These are phyloP conservation scores for Bruguiera hainesii DNA, from an alignment of 441 rosid species.

Conservation along the genomic window DNA sequence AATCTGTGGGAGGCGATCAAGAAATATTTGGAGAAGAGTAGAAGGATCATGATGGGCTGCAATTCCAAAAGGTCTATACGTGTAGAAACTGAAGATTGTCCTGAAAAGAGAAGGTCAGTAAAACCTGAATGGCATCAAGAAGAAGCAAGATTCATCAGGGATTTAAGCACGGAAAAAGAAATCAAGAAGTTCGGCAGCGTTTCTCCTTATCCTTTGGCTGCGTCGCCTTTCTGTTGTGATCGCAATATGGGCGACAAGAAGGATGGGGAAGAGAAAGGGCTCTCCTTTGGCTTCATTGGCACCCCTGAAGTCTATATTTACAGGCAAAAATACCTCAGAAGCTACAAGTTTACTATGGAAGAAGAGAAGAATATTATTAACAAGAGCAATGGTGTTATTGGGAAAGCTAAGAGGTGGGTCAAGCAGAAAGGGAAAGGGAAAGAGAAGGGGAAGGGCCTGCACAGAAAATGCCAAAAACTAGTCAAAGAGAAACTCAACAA, in stretches of 20 bases:
- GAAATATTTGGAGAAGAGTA: neutral
- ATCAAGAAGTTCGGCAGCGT: neutral
- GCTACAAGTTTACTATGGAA: conserved; percentile 18
- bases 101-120: conserved; percentile 10
- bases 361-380: neutral
- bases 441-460: neutral
- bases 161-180: neutral
- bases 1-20: too few relatives aligned
- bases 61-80: neutral
- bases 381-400: neutral
- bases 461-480: neutral
- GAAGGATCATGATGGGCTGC: neutral
- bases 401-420: conserved; percentile 7
- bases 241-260: neutral
- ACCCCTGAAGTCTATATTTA: conserved; percentile 11
- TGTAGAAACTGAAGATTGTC: neutral
- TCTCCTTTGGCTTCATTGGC: neutral
- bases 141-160: conserved; percentile 15
- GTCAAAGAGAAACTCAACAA: neutral
- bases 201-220: neutral
- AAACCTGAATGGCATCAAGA: conserved; percentile 25
- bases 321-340: conserved; percentile 21
- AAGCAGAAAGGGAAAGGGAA: neutral
- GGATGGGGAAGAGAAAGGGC: neutral
- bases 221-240: neutral